Evolutionary conservation across 441 rosid genomes (phyloP).

Genomic region (Jatropha podagrica): DNA sequence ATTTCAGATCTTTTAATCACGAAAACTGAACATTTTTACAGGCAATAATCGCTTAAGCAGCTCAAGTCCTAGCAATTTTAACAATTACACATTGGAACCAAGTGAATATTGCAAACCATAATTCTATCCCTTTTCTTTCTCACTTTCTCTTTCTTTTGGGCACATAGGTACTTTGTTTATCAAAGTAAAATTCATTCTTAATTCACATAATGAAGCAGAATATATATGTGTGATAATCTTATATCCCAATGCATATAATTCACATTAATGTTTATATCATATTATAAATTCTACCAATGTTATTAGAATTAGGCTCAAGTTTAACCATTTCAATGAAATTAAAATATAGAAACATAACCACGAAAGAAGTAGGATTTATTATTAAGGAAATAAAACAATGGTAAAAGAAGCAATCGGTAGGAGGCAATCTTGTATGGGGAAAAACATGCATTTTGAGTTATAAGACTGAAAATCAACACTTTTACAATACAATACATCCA

Average conservation of each 20-base stretch:
- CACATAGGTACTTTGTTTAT: too few species aligned
- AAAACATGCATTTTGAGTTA: background rate
- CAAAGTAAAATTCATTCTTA: constrained; percentile 4
- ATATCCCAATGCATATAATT: background rate
- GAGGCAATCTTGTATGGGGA: background rate
- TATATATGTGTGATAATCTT: background rate
- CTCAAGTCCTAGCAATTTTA: background rate
- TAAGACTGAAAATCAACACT: background rate
- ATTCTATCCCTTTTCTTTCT: too few species aligned
- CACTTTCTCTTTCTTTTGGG: too few species aligned
- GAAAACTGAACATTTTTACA: background rate
- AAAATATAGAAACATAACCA: background rate
- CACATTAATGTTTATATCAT: background rate
- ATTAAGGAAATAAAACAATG: background rate
- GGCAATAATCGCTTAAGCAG: background rate
- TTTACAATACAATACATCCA: too few species aligned
- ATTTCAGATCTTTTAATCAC: background rate
- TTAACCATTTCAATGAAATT: background rate
- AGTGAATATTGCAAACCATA: background rate
- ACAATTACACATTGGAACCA: background rate
- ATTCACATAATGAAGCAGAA: too few species aligned
- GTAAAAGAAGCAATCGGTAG: background rate
- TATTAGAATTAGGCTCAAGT: background rate
- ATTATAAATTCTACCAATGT: background rate
- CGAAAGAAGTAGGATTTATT: background rate